Base-by-base conservation (phyloP, 495 filamentous ascomycete genomes). In the Talaromyces wortmannii region DNA sequence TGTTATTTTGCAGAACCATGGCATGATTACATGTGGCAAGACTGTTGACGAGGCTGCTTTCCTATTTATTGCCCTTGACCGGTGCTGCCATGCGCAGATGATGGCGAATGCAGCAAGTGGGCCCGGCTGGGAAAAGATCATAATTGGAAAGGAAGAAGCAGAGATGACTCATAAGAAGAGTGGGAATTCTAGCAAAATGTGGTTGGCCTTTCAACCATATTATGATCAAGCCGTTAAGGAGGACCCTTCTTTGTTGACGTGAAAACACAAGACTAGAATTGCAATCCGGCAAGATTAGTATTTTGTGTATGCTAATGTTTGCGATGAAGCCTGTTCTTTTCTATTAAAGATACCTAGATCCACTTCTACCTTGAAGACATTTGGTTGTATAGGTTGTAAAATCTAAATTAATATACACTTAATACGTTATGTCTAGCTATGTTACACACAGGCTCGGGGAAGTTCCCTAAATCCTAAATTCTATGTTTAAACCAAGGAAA, bases 41-140 rank as follows among this genome's bases (percentile, higher is more conserved):
- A 81, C 69, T 32, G 73, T 84, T 2, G 81, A 79, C 50, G 80
- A 80, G 51, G 81, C 81, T 6, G 81, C 79, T 8, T 79, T 80
- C 55, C 82, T 80, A 74, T 84, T 85, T 59, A 67, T 83, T 18
- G 76, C 71, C 52, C 62, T 86, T 6, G 82, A 86, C 57, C 73
- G 75, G 61, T 77, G 73, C 2, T 84, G 82, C 59, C 80, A 83
- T 45, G 76, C 77, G 29, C 81, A 86, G 61, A 60, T 84, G 13
- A 65, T 84, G 7, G 81, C 75, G 0, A 79, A 82, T 61, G 78
- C 78, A 6, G 76, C 80, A 1, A 65, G 68, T 0, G 74, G 66
- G 0, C 70, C 66, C 6, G 75, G 77, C 6, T 64, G 73, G 57
- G 68, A 78, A 64, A 82, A 77, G 67, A 78, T 72, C 30, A 31